Evolutionary conservation across 345 rosid species (phyloP).

Genomic region (Ceriops decandra): DNA sequence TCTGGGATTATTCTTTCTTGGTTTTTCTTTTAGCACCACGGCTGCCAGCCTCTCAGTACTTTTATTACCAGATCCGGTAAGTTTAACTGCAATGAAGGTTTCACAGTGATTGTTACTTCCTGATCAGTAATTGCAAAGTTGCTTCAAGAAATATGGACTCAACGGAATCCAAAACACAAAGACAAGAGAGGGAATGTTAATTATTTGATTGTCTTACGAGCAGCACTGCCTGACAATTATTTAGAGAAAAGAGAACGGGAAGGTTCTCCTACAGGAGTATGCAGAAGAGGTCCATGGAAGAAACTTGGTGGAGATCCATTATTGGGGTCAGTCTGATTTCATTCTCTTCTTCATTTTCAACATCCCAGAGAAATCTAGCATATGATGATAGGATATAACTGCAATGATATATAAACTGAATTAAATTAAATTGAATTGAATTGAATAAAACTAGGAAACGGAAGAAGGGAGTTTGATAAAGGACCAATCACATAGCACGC

Average conservation of each 20-base stretch:
- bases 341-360: slow-evolving; percentile 38
- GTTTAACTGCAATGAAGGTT: too few relatives aligned
- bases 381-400: slow-evolving; percentile 70
- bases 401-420: slow-evolving; percentile 9
- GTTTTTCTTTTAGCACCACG: too few relatives aligned
- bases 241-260: slow-evolving; percentile 4
- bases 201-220: too few relatives aligned
- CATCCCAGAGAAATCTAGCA: slow-evolving; percentile 72
- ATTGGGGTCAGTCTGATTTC: slow-evolving; percentile 10
- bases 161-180: too few relatives aligned
- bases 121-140: too few relatives aligned
- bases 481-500: neutral
- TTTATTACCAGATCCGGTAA: too few relatives aligned
- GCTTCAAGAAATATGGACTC: too few relatives aligned
- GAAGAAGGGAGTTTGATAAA: neutral
- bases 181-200: too few relatives aligned
- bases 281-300: slow-evolving; percentile 21
- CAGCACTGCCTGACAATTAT: too few relatives aligned
- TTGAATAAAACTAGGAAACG: neutral
- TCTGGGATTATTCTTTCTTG: too few relatives aligned
- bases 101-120: too few relatives aligned
- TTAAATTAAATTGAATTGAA: neutral
- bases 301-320: slow-evolving; percentile 23
- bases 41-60: too few relatives aligned
- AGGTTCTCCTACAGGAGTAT: slow-evolving; percentile 30